Evolutionary conservation across 345 rosid species (phyloP).

Genomic region (Populus tremula): DNA sequence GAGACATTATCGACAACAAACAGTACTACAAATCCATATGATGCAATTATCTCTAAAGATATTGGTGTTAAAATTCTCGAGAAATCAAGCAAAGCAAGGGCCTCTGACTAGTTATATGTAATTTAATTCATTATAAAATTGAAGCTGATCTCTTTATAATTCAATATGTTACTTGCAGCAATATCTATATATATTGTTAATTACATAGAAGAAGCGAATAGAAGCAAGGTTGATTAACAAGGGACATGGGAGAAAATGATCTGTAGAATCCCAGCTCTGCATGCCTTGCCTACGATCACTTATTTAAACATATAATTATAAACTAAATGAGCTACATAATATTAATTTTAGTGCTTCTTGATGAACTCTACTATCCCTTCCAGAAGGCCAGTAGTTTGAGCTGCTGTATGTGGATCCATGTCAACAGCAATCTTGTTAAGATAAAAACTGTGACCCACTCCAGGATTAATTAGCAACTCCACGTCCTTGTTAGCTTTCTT

Average conservation of each 20-base stretch:
- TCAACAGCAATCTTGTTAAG: constrained; percentile 53
- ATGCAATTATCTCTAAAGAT: no score
- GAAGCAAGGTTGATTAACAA: not conserved
- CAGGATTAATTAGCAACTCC: constrained; percentile 41
- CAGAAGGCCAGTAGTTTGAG: constrained; percentile 32
- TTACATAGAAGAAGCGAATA: not conserved
- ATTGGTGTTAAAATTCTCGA: no score
- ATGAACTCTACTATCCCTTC: constrained; percentile 41
- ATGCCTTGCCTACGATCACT: not conserved
- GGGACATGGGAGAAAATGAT: not conserved
- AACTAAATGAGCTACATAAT: not conserved
- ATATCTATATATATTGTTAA: not conserved
- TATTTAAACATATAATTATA: not conserved
- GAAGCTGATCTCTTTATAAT: no score
- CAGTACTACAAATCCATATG: no score
- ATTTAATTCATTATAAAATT: no score
- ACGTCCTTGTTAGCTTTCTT: constrained; percentile 43
- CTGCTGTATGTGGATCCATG: constrained; percentile 38
- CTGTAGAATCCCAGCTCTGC: not conserved
- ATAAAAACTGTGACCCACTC: constrained; percentile 62
- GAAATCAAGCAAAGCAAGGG: no score
- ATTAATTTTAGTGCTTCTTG: constrained; percentile 20
- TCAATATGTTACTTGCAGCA: not conserved
- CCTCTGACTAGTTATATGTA: no score
- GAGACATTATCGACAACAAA: no score